Evolutionary conservation across 2,329 filamentous ascomycete genomes (phyloP).

Genomic region (Microthyrium microscopicum): DNA sequence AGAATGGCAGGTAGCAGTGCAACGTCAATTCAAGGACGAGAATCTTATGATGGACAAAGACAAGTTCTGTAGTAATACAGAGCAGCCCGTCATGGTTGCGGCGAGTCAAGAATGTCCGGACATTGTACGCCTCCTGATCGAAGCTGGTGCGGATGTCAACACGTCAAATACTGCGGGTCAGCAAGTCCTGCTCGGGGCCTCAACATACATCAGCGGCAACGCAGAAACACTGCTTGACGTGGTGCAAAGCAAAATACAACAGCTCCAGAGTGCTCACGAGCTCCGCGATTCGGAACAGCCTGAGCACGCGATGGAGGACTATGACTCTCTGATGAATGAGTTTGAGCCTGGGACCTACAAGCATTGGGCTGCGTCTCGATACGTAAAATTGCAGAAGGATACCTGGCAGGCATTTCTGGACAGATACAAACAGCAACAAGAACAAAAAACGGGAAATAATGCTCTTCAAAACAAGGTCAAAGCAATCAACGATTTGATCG

Average conservation of each 20-base stretch:
- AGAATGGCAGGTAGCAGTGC: slow-evolving; percentile 37
- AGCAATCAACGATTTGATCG: slow-evolving; percentile 35
- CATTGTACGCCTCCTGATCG: slow-evolving; percentile 41
- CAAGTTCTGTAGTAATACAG: slow-evolving; percentile 31
- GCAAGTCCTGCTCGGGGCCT: slow-evolving; percentile 21
- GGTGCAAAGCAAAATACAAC: slow-evolving; percentile 35
- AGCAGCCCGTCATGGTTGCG: slow-evolving; percentile 54
- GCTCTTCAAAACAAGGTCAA: slow-evolving; percentile 35
- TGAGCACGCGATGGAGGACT: slow-evolving; percentile 25
- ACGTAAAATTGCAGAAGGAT: slow-evolving; percentile 22
- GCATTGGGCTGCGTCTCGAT: slow-evolving; percentile 33
- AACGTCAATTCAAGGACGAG: slow-evolving; percentile 22
- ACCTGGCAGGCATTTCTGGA: slow-evolving; percentile 21
- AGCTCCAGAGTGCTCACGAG: no score
- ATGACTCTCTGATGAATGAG: slow-evolving; percentile 32
- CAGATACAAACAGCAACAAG: slow-evolving; percentile 12
- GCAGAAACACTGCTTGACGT: no score
- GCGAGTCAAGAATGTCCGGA: slow-evolving; percentile 32
- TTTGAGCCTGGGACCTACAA: slow-evolving; percentile 42
- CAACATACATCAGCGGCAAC: no score
- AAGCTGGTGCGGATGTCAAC: slow-evolving; percentile 49
- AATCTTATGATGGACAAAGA: slow-evolving; percentile 15
- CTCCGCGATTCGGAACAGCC: slow-evolving; percentile 24
- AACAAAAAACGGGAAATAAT: slow-evolving; percentile 12
- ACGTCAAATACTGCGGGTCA: slow-evolving; percentile 30